Base-by-base conservation (phyloP, 768 basidiomycete genomes). In the Kwoniella mangroviensis region DNA sequence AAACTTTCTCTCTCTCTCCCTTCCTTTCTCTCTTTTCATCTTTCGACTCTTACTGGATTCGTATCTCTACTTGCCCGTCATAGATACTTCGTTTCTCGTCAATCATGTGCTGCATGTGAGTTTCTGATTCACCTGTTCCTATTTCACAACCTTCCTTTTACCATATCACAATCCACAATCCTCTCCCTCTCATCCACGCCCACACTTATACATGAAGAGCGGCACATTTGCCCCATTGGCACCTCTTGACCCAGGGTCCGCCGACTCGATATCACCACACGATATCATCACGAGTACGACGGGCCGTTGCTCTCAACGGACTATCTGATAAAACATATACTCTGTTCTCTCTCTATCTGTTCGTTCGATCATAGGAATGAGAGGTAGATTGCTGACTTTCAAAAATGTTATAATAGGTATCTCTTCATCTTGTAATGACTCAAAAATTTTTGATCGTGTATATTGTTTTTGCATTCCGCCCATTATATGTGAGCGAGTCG, bases 241-340 rank as follows among this genome's bases (percentile, higher is more conserved):
- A 79, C 78, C 78, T 79, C 78, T 79, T 79, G 78, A 79, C 78
- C 78, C 78, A 79, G 78, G 78, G 75, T 73, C 66, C 64, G 61
- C 64, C 63, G 54, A 67, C 34, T 56, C 68, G 41, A 54, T 63
- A 52, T 63, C 52, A 49, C 41, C 54, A 24, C 34, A 62, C 51
- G 60, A 55, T 41, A 55, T 61, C 45, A 53, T 68, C n/a, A 49
- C 28, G 56, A 41, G 56, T 28, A 49, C 22, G 62, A 60, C 49
- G 60, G 70, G 70, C 66, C 70, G 56, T 62, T 72, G 70, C 70
- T 72, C 70, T 72, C 70, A 72, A 52, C 70, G 70, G 70, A 72
- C 70, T 72, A 72, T 72, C 70, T 72, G 70, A 72, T 72, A 67
- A 52, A 26, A 22, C 45, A 51, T 15, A 34, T 61, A n/a, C n/a